Evolutionary conservation across 1,284 basidiomycete genomes (phyloP), one percentile per base, ranked within the genome.

Genomic region (Cystobasidiaceae sp.): DNA sequence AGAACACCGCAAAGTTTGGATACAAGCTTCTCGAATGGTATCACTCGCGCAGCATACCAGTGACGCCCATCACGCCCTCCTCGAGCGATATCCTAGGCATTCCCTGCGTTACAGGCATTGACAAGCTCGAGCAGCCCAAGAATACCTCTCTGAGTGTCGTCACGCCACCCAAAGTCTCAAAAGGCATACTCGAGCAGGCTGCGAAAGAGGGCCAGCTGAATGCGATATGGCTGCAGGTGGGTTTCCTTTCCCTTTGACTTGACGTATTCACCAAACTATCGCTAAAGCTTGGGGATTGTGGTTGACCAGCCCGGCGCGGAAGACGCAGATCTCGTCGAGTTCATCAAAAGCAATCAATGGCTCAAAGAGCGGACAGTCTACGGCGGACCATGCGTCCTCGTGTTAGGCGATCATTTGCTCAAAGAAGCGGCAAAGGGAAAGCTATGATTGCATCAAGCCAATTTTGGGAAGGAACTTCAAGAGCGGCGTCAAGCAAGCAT

Each of bases 271-370:
- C n/a, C n/a, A n/a, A n/a, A n/a, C n/a, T n/a, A n/a, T n/a, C n/a
- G n/a, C n/a, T n/a, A n/a, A n/a, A n/a, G n/a, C n/a, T n/a, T n/a
- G n/a, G n/a, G n/a, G n/a, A n/a, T n/a, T n/a, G n/a, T n/a, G n/a
- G n/a, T n/a, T n/a, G n/a, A n/a, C n/a, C 50, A 66, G 55, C 63
- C 65, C 11, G 65, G 65, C 15, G 56, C 57, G 19, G 65, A 67
- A 56, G 65, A 67, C 23, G 28, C 25, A 11, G 30, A 33, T 4
- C 58, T 67, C 27, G 33, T 30, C 11, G 48, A 67, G 15, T 32
- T 39, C 11, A 67, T 67, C 23, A 51, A 25, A n/a, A 5, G 21
- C 21, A 51, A 60, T 15, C 33, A 44, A 25, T 58, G 54, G 55
- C 37, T 66, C 27, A 54, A 34, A 32, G 56, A 60, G 23, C 51